Base-by-base conservation (phyloP, 2,329 filamentous ascomycete genomes). In the Penicillium capsulatum region DNA sequence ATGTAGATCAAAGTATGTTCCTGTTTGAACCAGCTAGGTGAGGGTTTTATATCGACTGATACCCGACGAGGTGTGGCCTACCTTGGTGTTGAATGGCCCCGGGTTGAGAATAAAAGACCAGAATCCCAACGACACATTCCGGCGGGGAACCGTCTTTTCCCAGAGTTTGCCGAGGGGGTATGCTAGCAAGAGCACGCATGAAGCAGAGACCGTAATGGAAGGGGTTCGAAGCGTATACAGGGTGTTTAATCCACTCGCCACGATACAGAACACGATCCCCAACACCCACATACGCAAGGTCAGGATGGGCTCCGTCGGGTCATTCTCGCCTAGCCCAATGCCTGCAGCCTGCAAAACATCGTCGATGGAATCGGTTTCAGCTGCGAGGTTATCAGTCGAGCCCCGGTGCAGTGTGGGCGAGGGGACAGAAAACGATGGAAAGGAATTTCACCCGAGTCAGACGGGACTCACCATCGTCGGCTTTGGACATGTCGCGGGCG, bases 261-360 rank as follows among this genome's bases (percentile, higher is more conserved):
- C 31, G 6, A 71, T 65, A 13, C 53, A 49, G 36, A 53, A 53
- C 10, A 67, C 53, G 28, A 72, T 59, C 1, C 69, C 70, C 0
- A 73, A 52, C 8, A 68, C 44, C 70, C 70, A 73, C 42, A 66
- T 70, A 22, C 56, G 55, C 17, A 60, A 34, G 3, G 56, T 60
- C 33, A 54, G 54, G 31, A 58, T 34, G 1, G 54, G 54, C 24
- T 54, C 45, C 1, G 38, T 41, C 16, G 54, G 50, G 32, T 60
- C 56, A 74, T 75, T 49, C 63, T 77, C 46, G 63, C 75, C 43
- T 71, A 73, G 38, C 67, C 74, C 20, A 67, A 75, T 49, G 63
- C 73, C 14, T 65, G 67, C 38, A 50, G 64, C 54, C 10, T 41
- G 45, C 17, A 58, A 34, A 19, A 56, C 31, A 20, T 57, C 47